phyloP scores from a whole-genome alignment of 2,329 filamentous ascomycete species.

The Talaromyces sp. region DNA sequence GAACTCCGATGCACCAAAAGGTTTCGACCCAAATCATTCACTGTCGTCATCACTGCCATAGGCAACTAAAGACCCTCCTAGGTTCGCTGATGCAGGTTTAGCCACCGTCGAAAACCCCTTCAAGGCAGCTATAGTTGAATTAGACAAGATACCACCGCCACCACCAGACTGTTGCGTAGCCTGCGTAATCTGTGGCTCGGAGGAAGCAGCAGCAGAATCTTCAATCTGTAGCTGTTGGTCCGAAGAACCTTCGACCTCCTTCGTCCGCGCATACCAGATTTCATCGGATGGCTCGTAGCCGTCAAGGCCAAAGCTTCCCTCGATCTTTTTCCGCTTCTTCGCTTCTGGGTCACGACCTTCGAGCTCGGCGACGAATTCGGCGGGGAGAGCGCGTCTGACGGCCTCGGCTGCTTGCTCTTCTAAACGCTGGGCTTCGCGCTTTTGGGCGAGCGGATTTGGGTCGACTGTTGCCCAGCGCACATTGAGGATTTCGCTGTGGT shows the following conservation, averaged over 20 bases:
- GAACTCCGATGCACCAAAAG: constrained; percentile 8
- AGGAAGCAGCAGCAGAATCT: constrained; percentile 35
- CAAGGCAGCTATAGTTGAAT: constrained; percentile 74
- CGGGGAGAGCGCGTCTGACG: constrained; percentile 78
- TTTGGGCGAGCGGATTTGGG: constrained; percentile 91
- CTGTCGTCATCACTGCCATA: constrained; percentile 89
- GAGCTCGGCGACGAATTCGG: constrained; percentile 86
- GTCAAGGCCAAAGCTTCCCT: constrained; percentile 80
- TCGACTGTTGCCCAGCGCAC: constrained; percentile 96
- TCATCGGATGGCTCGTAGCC: constrained; percentile 94
- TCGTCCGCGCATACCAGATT: constrained; percentile 81
- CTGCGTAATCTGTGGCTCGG: constrained; percentile 15
- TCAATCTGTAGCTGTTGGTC: constrained; percentile 46
- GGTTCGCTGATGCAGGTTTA: constrained; percentile 36
- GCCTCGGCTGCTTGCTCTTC: constrained; percentile 97
- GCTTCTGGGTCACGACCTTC: constrained; percentile 86
- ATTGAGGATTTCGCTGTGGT: constrained; percentile 89
- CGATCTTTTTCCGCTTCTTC: constrained; percentile 80
- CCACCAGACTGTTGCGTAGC: constrained; percentile 53
- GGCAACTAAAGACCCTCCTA: constrained; percentile 69
- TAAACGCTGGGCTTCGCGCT: constrained; percentile 78
- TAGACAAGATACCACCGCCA: constrained; percentile 69
- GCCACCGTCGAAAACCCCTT: constrained; percentile 49
- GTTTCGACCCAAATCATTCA: constrained; percentile 36
- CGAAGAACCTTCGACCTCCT: constrained; percentile 58